These are phyloP conservation scores for Serpula lacrymans DNA, from an alignment of 768 basidiomycete genomes.

Conservation along the genomic window DNA sequence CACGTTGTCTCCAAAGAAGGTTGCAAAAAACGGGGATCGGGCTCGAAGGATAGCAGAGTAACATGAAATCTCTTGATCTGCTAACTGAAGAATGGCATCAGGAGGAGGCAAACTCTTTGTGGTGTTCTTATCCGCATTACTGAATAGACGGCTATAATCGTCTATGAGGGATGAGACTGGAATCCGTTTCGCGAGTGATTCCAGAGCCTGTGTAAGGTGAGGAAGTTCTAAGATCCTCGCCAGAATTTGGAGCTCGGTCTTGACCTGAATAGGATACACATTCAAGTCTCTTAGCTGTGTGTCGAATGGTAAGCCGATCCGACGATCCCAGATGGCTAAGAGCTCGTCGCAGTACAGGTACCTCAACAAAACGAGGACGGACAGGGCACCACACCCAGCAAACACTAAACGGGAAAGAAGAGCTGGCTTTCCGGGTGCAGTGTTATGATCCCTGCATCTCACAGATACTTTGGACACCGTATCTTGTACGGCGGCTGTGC, in stretches of 20 bases:
- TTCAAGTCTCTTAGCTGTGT: constrained; percentile 36
- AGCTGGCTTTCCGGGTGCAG: too few relatives aligned
- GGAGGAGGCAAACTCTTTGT: constrained; percentile 36
- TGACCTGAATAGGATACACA: constrained; percentile 46
- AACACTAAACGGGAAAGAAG: constrained; percentile 40
- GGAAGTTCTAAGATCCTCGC: constrained; percentile 59
- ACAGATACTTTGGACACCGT: constrained; percentile 28
- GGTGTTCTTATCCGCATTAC: constrained; percentile 18
- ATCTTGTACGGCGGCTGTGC: constrained; percentile 25
- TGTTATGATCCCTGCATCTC: too few relatives aligned
- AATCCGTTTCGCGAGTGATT: constrained; percentile 55
- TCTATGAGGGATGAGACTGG: constrained; percentile 44
- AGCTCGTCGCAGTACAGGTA: constrained; percentile 90
- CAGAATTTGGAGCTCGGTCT: constrained; percentile 58
- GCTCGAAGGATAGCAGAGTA: constrained; percentile 80
- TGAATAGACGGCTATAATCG: constrained; percentile 53
- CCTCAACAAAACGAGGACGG: constrained; percentile 70
- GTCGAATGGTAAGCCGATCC: constrained; percentile 48
- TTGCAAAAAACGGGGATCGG: constrained; percentile 78
- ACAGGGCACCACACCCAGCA: constrained; percentile 56
- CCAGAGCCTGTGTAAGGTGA: constrained; percentile 50
- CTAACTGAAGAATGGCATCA: constrained; percentile 71
- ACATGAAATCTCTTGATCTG: constrained; percentile 59
- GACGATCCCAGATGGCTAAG: constrained; percentile 79
- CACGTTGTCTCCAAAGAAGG: constrained; percentile 76